Conservation (phyloP, 78 protist species). For the Dictyostelium firmibasis region DNA sequence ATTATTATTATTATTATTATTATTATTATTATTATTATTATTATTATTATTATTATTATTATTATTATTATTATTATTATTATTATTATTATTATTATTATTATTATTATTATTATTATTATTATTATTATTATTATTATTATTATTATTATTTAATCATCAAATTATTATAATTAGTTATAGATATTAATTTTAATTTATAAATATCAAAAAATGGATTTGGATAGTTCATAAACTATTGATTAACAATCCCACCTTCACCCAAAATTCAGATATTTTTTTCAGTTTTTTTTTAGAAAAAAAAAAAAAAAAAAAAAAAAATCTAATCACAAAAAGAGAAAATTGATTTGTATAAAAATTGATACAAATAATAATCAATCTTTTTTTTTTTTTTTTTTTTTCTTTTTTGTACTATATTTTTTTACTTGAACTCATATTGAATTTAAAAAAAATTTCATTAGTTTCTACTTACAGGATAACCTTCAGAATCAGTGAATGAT, state of each 20-base stretch:
- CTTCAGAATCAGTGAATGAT: constrained; percentile 58
- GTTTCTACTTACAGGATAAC: constrained; percentile 50
- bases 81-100: not conserved
- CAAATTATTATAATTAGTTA: no score
- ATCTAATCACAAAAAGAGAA: not conserved
- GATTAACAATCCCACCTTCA: not conserved
- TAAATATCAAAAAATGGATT: not conserved
- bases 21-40: no score
- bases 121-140: no score
- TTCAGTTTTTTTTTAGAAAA: not conserved
- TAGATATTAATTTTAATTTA: no score
- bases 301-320: no score
- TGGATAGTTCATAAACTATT: not conserved
- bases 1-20: no score
- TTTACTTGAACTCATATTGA: not conserved
- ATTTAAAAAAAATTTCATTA: not conserved
- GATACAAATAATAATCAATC: not conserved
- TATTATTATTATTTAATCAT: not conserved
- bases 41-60: no score
- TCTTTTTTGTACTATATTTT: not conserved
- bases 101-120: not conserved
- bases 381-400: no score
- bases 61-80: not conserved
- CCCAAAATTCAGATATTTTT: not conserved
- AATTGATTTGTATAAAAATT: not conserved